Evolutionary conservation across 192 early-diverging fungal genomes (phyloP).

Genomic region (Physocladia obscura): DNA sequence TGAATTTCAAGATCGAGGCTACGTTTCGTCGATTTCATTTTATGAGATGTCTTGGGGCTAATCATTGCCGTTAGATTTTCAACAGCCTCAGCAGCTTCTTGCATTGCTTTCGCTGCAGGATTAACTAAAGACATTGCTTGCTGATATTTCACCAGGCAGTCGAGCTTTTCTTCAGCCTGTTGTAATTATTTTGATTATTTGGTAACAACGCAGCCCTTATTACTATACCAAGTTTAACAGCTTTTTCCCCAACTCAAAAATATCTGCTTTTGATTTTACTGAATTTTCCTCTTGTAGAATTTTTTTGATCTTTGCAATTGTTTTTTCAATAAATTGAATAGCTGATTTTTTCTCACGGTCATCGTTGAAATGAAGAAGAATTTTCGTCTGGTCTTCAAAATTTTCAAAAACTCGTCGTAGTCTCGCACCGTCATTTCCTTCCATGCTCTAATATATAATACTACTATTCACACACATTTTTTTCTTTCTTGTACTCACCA

Average conservation of each 20-base stretch:
- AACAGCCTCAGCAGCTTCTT: conserved; percentile 14
- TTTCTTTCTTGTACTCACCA: conserved; percentile 11
- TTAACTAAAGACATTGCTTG: conserved; percentile 6
- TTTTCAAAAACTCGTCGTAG: conserved; percentile 33
- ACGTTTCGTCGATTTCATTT: neutral
- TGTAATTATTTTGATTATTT: neutral
- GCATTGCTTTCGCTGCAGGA: neutral
- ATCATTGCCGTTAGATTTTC: conserved; percentile 3
- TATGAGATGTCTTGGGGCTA: neutral
- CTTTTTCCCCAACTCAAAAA: conserved; percentile 28
- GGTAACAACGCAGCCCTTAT: neutral
- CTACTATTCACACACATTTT: neutral
- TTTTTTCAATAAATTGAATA: conserved; percentile 27
- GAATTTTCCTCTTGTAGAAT: conserved; percentile 18
- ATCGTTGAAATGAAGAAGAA: conserved; percentile 24
- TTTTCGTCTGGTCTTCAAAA: conserved; percentile 28
- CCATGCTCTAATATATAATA: too few relatives aligned
- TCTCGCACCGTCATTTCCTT: conserved; percentile 37
- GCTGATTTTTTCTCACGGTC: conserved; percentile 36
- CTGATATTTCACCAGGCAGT: conserved; percentile 16
- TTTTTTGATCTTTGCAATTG: conserved; percentile 21
- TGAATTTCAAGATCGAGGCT: neutral
- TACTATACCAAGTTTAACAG: conserved; percentile 28
- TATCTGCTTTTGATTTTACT: conserved; percentile 17
- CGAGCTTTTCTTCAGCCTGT: conserved; percentile 31